Conservation (phyloP, 2,329 filamentous ascomycete genomes). For the Microascus cirrosus region DNA sequence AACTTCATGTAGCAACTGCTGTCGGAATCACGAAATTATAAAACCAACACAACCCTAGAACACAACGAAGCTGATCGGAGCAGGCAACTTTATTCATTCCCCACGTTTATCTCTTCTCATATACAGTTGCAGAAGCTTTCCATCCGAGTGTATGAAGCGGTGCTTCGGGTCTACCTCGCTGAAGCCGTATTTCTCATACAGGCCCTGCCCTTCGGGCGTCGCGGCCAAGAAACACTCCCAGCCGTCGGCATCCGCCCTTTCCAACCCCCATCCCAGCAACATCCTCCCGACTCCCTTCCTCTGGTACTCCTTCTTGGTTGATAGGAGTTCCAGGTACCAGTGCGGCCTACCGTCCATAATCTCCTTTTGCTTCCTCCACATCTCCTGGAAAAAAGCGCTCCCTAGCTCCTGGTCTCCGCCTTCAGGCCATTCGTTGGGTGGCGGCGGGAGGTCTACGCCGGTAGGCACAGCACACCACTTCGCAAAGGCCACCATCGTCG, state of each 20-base stretch:
- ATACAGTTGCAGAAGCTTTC: not conserved
- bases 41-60: too few species aligned
- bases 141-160: conserved; percentile 1
- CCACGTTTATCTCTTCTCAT: not conserved
- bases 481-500: not conserved
- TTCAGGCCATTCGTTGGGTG: not conserved
- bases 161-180: conserved; percentile 13
- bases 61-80: too few species aligned
- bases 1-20: too few species aligned
- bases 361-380: not conserved
- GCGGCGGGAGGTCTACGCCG: not conserved
- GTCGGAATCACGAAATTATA: too few species aligned
- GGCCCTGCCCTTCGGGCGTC: conserved; percentile 15
- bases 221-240: conserved; percentile 25
- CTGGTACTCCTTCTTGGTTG: conserved; percentile 15
- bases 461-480: not conserved
- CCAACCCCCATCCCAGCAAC: conserved; percentile 21
- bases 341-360: not conserved
- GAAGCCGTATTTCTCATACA: conserved; percentile 25
- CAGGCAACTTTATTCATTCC: too few species aligned
- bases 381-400: not conserved
- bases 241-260: conserved; percentile 22
- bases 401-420: not conserved
- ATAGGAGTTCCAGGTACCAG: not conserved
- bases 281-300: conserved; percentile 21